Base-by-base conservation (phyloP, 2,329 filamentous ascomycete species). In the Allantophomopsis cytisporea region DNA sequence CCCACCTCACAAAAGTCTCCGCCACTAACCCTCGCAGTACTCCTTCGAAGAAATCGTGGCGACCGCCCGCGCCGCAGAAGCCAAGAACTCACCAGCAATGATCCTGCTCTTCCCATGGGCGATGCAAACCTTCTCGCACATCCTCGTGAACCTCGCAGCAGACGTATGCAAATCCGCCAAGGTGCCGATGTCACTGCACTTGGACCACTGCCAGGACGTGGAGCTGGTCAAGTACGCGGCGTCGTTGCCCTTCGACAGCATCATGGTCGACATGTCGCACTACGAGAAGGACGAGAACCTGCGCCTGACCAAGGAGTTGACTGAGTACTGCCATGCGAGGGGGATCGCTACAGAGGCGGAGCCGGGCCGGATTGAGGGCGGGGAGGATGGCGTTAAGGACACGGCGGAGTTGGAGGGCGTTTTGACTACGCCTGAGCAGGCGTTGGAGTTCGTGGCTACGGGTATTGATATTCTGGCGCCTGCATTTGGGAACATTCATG, bases 181-280 rank as follows among this genome's bases (percentile, higher is more conserved):
- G 1, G 74, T 80, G 1, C 75, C 75, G 5, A 56, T 80, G 15
- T 64, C 68, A 6, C 58, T 81, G 12, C 76, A 80, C 56, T 66
- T 81, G 49, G 76, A 81, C 60, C 76, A 80, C 54, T 73, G 73
- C 6, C 75, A 79, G 49, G 66, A 66, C 12, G 66, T 69, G 12
- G 65, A 66, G 41, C 65, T 73, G 30, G 73, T 80, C 44, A 65
- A 65, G 7, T 59, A 58, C 1, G 73, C 73, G 0, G 73, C 71
- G 0, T 62, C 69, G 43, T 17, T 35, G n/a, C 65, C 65, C 0
- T 82, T 83, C 45, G 80, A 83, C 54, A 70, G 65, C 37, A 81
- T 84, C 53, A 83, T 84, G 79, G 71, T 83, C 0, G 80, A 84
- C 57, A 83, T 83, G 77, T 73, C 66, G 41, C 79, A 83, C 52